These are phyloP conservation scores for Arthrinium phaeospermum DNA, from an alignment of 2,329 filamentous ascomycete genomes.

Conservation along the genomic window DNA sequence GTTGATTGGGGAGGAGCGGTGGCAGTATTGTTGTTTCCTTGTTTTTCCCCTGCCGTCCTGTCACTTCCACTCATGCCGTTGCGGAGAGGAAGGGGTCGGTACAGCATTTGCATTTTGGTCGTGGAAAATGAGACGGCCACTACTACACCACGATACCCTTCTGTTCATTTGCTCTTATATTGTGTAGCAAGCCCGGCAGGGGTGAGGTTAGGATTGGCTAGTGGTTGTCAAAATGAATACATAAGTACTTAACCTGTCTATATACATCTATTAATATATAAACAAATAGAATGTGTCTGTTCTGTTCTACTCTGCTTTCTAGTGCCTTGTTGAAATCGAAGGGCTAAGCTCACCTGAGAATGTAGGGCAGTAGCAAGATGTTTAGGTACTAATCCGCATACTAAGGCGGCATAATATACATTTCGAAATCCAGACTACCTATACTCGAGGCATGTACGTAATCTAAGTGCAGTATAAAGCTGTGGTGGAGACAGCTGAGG, in stretches of 20 bases:
- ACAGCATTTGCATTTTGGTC: slow-evolving; percentile 7
- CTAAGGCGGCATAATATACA: not conserved
- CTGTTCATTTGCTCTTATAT: slow-evolving; percentile 12
- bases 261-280: not conserved
- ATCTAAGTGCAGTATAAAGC: not conserved
- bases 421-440: not conserved
- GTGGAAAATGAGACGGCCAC: not conserved
- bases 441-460: not conserved
- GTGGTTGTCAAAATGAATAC: not conserved
- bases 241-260: not conserved
- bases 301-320: not conserved
- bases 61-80: not conserved
- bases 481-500: not conserved
- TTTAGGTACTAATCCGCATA: no score
- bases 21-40: not conserved
- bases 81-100: not conserved
- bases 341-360: no score
- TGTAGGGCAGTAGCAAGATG: no score
- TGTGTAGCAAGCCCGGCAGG: not conserved
- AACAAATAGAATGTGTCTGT: not conserved
- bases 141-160: slow-evolving; percentile 16
- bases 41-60: not conserved
- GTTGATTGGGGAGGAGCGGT: not conserved
- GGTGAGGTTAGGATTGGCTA: not conserved
- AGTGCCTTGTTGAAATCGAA: no score